Evolutionary conservation across 1,284 basidiomycete species (phyloP).

Genomic region (Inonotus hispidus): DNA sequence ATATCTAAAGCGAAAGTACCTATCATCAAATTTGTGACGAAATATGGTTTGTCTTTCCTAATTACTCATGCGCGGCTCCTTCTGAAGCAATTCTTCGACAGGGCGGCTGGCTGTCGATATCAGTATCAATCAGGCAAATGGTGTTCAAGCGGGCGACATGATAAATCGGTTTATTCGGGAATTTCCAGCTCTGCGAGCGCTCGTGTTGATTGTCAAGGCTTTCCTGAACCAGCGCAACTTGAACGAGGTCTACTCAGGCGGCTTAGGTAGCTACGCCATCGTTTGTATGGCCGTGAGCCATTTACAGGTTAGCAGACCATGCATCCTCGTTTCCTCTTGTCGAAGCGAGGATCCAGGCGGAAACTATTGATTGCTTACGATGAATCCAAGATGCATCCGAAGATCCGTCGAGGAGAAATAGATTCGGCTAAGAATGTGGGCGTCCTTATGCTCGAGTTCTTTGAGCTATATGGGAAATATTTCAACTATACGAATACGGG

Average conservation of each 20-base stretch:
- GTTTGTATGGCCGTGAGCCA: conserved; percentile 93
- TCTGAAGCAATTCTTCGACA: conserved; percentile 20
- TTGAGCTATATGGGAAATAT: conserved; percentile 89
- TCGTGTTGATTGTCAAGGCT: conserved; percentile 86
- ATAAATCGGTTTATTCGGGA: conserved; percentile 77
- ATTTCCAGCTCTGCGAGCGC: conserved; percentile 70
- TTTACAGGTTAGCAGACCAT: conserved; percentile 54
- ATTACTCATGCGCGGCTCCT: neutral
- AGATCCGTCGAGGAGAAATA: conserved; percentile 84
- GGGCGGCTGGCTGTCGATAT: conserved; percentile 87
- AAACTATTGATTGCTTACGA: conserved; percentile 19
- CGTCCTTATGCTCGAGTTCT: conserved; percentile 91
- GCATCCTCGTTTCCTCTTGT: neutral
- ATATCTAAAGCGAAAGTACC: conserved; percentile 90
- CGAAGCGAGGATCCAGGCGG: neutral
- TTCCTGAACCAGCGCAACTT: conserved; percentile 87
- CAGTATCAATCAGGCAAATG: conserved; percentile 85
- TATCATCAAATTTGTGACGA: conserved; percentile 89
- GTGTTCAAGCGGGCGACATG: conserved; percentile 75
- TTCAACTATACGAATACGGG: conserved; percentile 94
- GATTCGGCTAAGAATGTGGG: conserved; percentile 86
- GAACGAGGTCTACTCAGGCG: conserved; percentile 97
- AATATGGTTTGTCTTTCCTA: conserved; percentile 35
- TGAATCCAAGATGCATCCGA: conserved; percentile 72
- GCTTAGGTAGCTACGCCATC: conserved; percentile 91